Evolutionary conservation across 768 basidiomycete species (phyloP).

Genomic region (Podaxis sp.): DNA sequence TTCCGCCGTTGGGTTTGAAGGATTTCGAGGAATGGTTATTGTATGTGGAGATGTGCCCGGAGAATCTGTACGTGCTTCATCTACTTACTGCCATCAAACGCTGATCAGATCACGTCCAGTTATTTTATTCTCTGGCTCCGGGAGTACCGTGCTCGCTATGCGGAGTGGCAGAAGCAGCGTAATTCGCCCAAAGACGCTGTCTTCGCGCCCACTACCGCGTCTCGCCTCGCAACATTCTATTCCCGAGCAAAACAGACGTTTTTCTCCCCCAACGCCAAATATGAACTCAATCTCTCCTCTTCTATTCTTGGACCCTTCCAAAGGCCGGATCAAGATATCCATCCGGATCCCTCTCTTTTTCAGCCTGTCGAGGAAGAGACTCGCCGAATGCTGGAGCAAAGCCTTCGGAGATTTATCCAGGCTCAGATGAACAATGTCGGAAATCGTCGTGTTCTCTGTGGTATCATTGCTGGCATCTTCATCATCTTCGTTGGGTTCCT

Average conservation of each 20-base stretch:
- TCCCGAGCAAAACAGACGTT: slow-evolving; percentile 80
- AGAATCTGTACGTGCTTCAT: slow-evolving; percentile 59
- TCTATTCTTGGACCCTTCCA: slow-evolving; percentile 64
- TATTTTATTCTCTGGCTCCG: slow-evolving; percentile 84
- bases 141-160: slow-evolving; percentile 59
- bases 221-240: slow-evolving; percentile 66
- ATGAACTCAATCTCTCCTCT: slow-evolving; percentile 71
- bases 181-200: slow-evolving; percentile 39
- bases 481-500: slow-evolving; percentile 47
- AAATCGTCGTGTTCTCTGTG: slow-evolving; percentile 66
- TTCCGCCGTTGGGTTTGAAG: slow-evolving; percentile 76
- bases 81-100: slow-evolving; percentile 13
- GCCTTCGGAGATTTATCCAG: slow-evolving; percentile 63
- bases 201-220: slow-evolving; percentile 7
- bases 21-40: slow-evolving; percentile 82
- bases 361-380: slow-evolving; percentile 57
- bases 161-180: slow-evolving; percentile 44
- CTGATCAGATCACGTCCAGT: slow-evolving; percentile 29
- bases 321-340: slow-evolving; percentile 38
- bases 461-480: slow-evolving; percentile 60
- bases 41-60: slow-evolving; percentile 72
- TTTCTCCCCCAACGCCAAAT: slow-evolving; percentile 67
- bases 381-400: slow-evolving; percentile 58
- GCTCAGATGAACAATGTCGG: slow-evolving; percentile 76
- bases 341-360: slow-evolving; percentile 69